phyloP scores from a whole-genome alignment of 805 yeast species.

The Saccharomyces eubayanus region DNA sequence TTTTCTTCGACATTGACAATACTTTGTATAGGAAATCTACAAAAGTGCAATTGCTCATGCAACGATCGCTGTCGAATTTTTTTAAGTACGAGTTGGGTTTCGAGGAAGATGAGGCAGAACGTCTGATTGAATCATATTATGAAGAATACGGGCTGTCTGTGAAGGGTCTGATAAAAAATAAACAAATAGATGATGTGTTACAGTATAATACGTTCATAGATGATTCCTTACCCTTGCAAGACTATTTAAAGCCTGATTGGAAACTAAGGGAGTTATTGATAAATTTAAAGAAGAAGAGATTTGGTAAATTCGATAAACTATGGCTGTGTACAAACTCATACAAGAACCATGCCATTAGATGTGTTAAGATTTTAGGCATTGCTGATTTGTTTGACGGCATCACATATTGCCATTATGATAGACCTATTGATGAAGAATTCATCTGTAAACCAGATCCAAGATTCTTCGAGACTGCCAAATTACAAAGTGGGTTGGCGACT shows the following conservation, averaged over 20 bases:
- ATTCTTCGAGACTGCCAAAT: conserved; percentile 51
- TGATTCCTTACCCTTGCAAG: conserved; percentile 81
- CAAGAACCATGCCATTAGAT: conserved; percentile 79
- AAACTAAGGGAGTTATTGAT: conserved; percentile 46
- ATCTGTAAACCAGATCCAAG: conserved; percentile 74
- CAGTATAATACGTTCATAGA: conserved; percentile 85
- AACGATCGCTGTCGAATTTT: conserved; percentile 70
- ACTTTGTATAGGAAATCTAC: conserved; percentile 74
- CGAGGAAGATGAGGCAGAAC: conserved; percentile 63
- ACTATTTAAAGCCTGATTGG: conserved; percentile 58
- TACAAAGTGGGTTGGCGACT: conserved; percentile 38
- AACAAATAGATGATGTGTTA: conserved; percentile 39
- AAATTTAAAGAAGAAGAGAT: conserved; percentile 29
- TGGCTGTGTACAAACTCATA: conserved; percentile 97
- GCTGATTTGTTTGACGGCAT: conserved; percentile 94
- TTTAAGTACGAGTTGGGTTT: conserved; percentile 58
- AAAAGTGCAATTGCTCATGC: conserved; percentile 81
- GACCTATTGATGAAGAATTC: conserved; percentile 41
- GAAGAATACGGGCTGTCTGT: conserved; percentile 85
- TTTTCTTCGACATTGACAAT: conserved; percentile 91
- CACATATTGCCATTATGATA: conserved; percentile 76
- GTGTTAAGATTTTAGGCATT: conserved; percentile 67
- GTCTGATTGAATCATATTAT: conserved; percentile 67
- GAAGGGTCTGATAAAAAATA: conserved; percentile 71
- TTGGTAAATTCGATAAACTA: conserved; percentile 52